Conservation (phyloP, 1,284 basidiomycete genomes). For the Trametes versicolor region DNA sequence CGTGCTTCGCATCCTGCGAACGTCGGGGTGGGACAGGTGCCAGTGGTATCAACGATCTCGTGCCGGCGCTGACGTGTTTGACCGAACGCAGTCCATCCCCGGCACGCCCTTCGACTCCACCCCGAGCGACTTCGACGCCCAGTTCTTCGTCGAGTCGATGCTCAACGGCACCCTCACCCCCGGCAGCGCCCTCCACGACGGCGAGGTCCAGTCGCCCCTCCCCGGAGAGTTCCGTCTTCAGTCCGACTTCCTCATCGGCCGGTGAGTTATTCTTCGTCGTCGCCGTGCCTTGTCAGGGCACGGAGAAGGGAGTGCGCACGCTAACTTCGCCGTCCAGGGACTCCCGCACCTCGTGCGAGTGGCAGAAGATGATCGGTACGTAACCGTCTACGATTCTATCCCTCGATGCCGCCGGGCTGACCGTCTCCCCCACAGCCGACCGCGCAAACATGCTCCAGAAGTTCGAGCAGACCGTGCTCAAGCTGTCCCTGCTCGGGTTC, state of each 20-base stretch:
- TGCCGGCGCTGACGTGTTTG: conserved; percentile 6
- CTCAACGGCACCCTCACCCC: conserved; percentile 47
- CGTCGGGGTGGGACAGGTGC: neutral
- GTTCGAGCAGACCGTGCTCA: conserved; percentile 40
- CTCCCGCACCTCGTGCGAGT: conserved; percentile 48
- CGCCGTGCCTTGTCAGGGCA: neutral
- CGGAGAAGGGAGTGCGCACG: neutral
- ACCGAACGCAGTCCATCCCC: conserved; percentile 21
- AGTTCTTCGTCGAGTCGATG: conserved; percentile 53
- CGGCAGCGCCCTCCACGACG: conserved; percentile 40
- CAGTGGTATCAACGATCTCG: neutral
- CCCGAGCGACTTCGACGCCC: conserved; percentile 48
- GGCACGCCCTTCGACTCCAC: conserved; percentile 46
- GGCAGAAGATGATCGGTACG: conserved; percentile 47
- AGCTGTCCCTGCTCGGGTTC: conserved; percentile 46
- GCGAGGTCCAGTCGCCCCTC: conserved; percentile 45
- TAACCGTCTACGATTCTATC: neutral
- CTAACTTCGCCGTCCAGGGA: conserved; percentile 31
- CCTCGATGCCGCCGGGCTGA: neutral
- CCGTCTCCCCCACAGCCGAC: conserved; percentile 27
- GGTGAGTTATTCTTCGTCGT: conserved; percentile 12
- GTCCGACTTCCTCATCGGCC: conserved; percentile 45
- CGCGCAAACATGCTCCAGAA: conserved; percentile 40
- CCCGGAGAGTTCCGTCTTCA: conserved; percentile 49
- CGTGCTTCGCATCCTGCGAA: neutral